Evolutionary conservation across 140 eudicot genomes (phyloP), one percentile per base, ranked within the genome.

Genomic region (Flaveria floridana): DNA sequence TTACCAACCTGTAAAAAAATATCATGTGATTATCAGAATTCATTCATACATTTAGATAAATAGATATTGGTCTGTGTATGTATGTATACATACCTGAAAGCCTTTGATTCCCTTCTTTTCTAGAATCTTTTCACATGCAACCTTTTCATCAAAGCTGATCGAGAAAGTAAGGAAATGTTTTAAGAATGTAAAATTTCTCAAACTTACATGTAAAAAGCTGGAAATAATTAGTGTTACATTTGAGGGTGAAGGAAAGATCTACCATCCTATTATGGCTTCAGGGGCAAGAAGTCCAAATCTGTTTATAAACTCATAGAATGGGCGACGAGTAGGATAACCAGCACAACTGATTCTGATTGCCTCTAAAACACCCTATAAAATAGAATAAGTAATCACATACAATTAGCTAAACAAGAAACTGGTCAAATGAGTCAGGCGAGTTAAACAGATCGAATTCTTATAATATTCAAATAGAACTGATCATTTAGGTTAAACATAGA

Each of bases 331-430:
- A 79, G 99, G 99, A 78, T 82, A 95, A 44, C 99, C 99, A 53
- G 99, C 99, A 83, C 97, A 91, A 73, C 99, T 95, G 73, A 95
- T 95, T 81, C 99, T 84, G 82, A 95, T 95, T 79, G 99, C 99
- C 89, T 95, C 99, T 74, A 95, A 68, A 75, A 95, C 99, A 81
- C 99, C 99, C 99, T 95, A 79, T 46, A 65, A 19, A 55, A 23
- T 4, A 80, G 19, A 52, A 64, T 14, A 62, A 12, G 10, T 53
- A 73, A 56, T 51, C 37, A 28, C 20, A 58, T 6, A 16, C 19
- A 72, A 65, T 48, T 48, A 48, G 73, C 25, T 53, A 65, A 30
- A 66, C 21, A 7, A 47, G 16, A 21, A 55, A 10, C 1, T 55
- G 72, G 61, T 15, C 18, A 67, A 34, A 48, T 19, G 41, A 30